Percentiles rank a stretch among this genome's conserved stretches.
phyloP scores from a whole-genome alignment of 2,329 filamentous ascomycete genomes.

The Talaromyces sp. region DNA sequence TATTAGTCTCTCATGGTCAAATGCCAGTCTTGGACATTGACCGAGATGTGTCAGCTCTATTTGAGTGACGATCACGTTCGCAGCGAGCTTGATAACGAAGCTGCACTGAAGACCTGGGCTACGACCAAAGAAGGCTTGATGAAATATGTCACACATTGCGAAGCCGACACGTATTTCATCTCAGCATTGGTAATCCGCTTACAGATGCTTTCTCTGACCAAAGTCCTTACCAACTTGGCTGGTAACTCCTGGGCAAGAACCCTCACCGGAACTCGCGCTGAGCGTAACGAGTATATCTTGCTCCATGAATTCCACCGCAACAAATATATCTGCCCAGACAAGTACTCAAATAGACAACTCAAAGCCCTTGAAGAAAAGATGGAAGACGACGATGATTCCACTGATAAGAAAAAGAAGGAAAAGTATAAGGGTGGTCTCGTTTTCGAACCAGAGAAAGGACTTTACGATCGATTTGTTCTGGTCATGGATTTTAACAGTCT shows the following conservation, averaged over 20 bases:
- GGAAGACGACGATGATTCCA: constrained; percentile 62
- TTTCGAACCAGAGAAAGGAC: constrained; percentile 93
- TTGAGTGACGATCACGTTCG: constrained; percentile 70
- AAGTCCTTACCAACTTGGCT: constrained; percentile 91
- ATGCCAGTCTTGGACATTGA: constrained; percentile 96
- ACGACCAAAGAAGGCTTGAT: constrained; percentile 79
- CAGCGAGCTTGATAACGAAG: constrained; percentile 84
- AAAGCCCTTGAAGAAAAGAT: constrained; percentile 69
- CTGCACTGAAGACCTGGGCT: constrained; percentile 82
- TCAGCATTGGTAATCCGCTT: constrained; percentile 84
- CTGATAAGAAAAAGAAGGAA: constrained; percentile 91
- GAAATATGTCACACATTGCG: constrained; percentile 91
- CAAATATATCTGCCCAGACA: constrained; percentile 98
- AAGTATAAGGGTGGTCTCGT: constrained; percentile 99
- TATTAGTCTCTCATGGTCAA: constrained; percentile 83
- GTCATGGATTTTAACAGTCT: constrained; percentile 99
- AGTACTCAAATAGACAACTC: constrained; percentile 75
- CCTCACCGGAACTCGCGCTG: constrained; percentile 88
- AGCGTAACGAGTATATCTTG: constrained; percentile 98
- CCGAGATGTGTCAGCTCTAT: constrained; percentile 94
- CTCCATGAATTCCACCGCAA: constrained; percentile 94
- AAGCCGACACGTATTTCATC: constrained; percentile 94
- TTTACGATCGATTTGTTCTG: constrained; percentile 96
- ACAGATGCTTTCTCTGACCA: constrained; percentile 90
- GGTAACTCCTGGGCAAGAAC: constrained; percentile 98